Percentiles rank a stretch among this genome's conserved stretches.
Conservation (phyloP, 75 land plant species). For the Cunninghamia lanceolata region DNA sequence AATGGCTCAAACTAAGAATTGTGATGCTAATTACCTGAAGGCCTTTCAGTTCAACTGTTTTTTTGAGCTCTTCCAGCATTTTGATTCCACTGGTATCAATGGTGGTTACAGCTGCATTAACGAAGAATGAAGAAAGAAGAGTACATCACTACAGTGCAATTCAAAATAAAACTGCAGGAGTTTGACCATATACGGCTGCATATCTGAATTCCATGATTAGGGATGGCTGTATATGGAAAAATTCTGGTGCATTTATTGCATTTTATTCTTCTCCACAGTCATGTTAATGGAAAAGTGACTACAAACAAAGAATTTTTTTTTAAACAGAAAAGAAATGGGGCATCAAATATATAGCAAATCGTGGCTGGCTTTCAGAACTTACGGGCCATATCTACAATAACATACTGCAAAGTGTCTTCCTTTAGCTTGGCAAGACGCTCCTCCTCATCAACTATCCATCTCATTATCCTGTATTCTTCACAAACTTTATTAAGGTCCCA, state of each 20-base stretch:
- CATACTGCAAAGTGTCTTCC: slow-evolving; percentile 47
- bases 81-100: slow-evolving; percentile 86
- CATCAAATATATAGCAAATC: not conserved
- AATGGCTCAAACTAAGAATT: too few relatives aligned
- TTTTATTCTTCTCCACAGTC: not conserved
- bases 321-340: not conserved
- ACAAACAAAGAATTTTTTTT: too few relatives aligned
- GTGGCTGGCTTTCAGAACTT: slow-evolving; percentile 12
- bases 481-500: not conserved
- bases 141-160: not conserved
- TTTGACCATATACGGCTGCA: not conserved
- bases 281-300: not conserved
- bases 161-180: not conserved
- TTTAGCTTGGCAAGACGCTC: slow-evolving; percentile 42
- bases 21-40: slow-evolving; percentile 53
- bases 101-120: slow-evolving; percentile 67
- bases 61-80: slow-evolving; percentile 73
- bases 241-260: not conserved
- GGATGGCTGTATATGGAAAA: not conserved
- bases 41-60: slow-evolving; percentile 41
- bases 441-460: slow-evolving; percentile 80
- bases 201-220: not conserved
- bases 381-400: slow-evolving; percentile 68
- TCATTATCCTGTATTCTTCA: slow-evolving; percentile 42
- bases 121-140: not conserved